Base-by-base conservation (phyloP, 495 filamentous ascomycete species). In the Pseudevernia furfuracea region DNA sequence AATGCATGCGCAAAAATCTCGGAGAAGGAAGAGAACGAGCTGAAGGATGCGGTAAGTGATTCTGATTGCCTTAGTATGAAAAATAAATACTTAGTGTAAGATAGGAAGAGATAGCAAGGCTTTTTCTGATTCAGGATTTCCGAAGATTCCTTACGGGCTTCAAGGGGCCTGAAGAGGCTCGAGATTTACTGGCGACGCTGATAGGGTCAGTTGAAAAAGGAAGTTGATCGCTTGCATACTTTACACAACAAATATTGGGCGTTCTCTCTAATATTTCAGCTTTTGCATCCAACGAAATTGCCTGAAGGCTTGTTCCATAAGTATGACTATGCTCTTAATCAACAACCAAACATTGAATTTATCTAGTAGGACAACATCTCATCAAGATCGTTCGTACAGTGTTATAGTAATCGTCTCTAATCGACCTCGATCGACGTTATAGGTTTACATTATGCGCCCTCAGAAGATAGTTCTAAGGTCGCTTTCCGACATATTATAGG, bases 1-100 rank as follows among this genome's bases (percentile, higher is more conserved):
- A 82, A 81, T 44, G 85, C 83, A 52, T 93, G 89, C 72, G 83
- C 86, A 19, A 77, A 73, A 43, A 71, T 92, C 64, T 84, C 85
- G 23, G 74, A 78, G 6, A 76, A 76, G 12, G 88, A 93, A 71
- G 79, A 71, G 60, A 73, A 75, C 48, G 81, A 83, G 43, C 75
- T 92, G n/a, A 80, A 84, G 64, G 78, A 82, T 66, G 89, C 89
- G 44, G 89, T 63, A 68, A 74, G 32, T 6, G 23, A 4, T 39
- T 10, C 8, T 36, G n/a, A 39, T 32, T 4, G 19, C 15, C 6
- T 43, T n/a, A 2, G 3, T 21, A 1, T 30, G 30, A 32, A 6
- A 1, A 34, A 21, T 55, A 12, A 30, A 25, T 14, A 46, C 61
- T 63, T 12, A 63, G 32, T 36, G 21, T 15, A 28, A n/a, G 21